Base-by-base conservation (phyloP, 495 filamentous ascomycete species). In the Trypethelium eluteriae region DNA sequence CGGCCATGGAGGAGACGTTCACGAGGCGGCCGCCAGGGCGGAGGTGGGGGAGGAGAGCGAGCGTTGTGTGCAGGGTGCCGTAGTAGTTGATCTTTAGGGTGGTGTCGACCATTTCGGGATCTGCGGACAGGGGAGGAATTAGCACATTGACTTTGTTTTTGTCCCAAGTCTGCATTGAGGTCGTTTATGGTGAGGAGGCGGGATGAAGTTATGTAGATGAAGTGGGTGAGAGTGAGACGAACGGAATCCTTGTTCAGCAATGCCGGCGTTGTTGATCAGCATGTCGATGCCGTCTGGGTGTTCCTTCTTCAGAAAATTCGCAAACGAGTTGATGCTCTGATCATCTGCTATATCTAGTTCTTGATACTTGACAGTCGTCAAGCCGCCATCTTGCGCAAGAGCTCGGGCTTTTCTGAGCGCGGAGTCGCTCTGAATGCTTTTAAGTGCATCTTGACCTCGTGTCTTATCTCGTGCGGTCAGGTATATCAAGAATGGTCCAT, bases 261-360 rank as follows among this genome's bases (percentile, higher is more conserved):
- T 77, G 2, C 76, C 80, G 0, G 80, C 81, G 69, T 83, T 83
- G 71, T 83, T 83, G 64, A 83, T 74, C 7, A 82, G 73, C 25
- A 82, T 67, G 68, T 83, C 81, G 38, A 83, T 72, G 1, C 81
- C 79, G 32, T 81, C 75, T 11, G 75, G 73, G 69, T 83, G 79
- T 38, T 78, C 73, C 39, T 75, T 72, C 66, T 78, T 75, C 67
- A 83, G 57, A 38, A 79, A 78, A 1, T 71, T 69, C 9, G 70
- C 68, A 64, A 83, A 78, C 1, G 66, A 68, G 35, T 70, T 36
- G 18, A 82, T 78, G 71, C 80, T 82, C 38, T 72, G 66, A 34
- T 68, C 69, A 62, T 78, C 64, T 11, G 72, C 71, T 50, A 83
- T 82, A 67, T 83, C 81, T 0, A 83, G 74, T 12, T 66, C 47